These are phyloP conservation scores for Hypoxylon intermedium DNA, from an alignment of 495 filamentous ascomycete genomes.

Conservation along the genomic window DNA sequence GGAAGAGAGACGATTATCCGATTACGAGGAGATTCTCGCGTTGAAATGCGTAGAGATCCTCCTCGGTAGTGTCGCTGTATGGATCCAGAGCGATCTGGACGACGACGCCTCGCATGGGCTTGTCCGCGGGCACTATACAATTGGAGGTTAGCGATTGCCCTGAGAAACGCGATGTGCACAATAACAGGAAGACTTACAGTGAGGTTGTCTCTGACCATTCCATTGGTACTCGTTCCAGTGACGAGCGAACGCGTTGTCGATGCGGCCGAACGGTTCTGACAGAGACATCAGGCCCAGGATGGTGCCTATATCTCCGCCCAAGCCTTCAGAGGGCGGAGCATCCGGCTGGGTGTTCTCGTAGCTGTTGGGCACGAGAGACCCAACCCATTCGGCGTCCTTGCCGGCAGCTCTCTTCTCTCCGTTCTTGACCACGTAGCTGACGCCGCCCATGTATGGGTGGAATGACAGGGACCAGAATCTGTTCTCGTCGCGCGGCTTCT, in stretches of 20 bases:
- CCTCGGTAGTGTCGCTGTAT: not conserved
- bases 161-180: too few relatives aligned
- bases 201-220: not conserved
- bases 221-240: not conserved
- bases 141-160: not conserved
- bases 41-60: not conserved
- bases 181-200: not conserved
- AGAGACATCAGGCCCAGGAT: conserved; percentile 45
- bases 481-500: not conserved
- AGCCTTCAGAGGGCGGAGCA: conserved; percentile 21
- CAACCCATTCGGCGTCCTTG: conserved; percentile 46
- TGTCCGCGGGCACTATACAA: not conserved
- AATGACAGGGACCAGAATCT: not conserved
- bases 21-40: not conserved
- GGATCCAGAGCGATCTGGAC: not conserved
- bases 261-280: not conserved
- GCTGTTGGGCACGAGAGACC: conserved; percentile 40
- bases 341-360: conserved; percentile 28
- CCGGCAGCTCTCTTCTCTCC: conserved; percentile 7
- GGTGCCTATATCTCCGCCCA: conserved; percentile 41
- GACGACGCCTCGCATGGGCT: not conserved
- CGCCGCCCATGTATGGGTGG: too few relatives aligned
- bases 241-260: conserved; percentile 4
- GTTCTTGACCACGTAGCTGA: conserved; percentile 32
- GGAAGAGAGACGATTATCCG: not conserved